These are phyloP conservation scores for Blastocystis sp. DNA, from an alignment of 352 stramenopile species.

Conservation along the genomic window DNA sequence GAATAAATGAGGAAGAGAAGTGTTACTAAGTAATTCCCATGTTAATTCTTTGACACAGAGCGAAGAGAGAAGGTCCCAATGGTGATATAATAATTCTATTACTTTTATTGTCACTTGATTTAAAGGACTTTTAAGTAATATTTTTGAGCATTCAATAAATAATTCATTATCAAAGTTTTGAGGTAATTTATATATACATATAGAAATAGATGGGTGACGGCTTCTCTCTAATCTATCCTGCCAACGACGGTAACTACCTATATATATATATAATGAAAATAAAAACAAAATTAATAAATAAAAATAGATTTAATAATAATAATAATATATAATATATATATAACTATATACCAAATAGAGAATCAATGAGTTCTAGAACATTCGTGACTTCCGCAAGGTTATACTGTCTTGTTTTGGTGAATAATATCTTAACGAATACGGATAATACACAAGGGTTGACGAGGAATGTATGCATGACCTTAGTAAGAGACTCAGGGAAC, in stretches of 20 bases:
- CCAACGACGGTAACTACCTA: constrained; percentile 32
- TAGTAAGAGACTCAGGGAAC: constrained; percentile 24
- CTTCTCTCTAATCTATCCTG: constrained; percentile 17
- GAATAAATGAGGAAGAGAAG: neutral
- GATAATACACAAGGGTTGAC: constrained; percentile 25
- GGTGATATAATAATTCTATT: constrained; percentile 32
- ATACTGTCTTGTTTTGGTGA: constrained; percentile 21
- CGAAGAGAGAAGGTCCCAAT: constrained; percentile 21
- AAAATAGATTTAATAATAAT: too few relatives aligned
- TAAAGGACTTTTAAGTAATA: constrained; percentile 26
- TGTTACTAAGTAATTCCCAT: neutral
- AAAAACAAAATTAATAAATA: too few relatives aligned
- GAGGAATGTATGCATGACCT: constrained; percentile 33
- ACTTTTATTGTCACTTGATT: constrained; percentile 35
- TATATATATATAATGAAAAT: too few relatives aligned
- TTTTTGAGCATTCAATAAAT: constrained; percentile 12
- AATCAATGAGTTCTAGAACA: constrained; percentile 30
- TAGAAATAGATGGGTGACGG: constrained; percentile 7
- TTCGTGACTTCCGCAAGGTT: constrained; percentile 23
- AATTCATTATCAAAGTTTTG: constrained; percentile 14
- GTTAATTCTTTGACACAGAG: constrained; percentile 5
- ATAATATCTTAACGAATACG: constrained; percentile 21
- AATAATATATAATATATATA: neutral
- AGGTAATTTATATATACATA: constrained; percentile 19
- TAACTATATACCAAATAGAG: constrained; percentile 3